These are phyloP conservation scores for Oemleria cerasiformis DNA, from an alignment of 306 rosid species.

Conservation along the genomic window DNA sequence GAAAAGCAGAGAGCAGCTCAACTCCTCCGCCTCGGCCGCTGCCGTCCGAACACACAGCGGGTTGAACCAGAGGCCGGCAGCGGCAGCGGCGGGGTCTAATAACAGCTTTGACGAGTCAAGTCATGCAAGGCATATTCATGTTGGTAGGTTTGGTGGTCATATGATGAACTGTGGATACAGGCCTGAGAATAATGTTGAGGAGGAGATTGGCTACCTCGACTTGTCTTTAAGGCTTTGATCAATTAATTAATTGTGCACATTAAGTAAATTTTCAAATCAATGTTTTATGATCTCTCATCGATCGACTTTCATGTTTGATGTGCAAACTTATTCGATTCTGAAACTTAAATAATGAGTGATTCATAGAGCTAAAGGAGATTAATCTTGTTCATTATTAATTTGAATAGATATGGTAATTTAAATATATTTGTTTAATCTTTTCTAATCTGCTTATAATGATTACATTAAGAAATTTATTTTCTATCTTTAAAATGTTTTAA, in stretches of 20 bases:
- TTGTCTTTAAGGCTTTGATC: slow-evolving; percentile 75
- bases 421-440: no score
- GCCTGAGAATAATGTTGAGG: slow-evolving; percentile 42
- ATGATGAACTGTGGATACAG: slow-evolving; percentile 23
- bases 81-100: background rate
- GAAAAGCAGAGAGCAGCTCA: slow-evolving; percentile 65
- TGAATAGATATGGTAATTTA: background rate
- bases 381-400: background rate
- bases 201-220: slow-evolving; percentile 70
- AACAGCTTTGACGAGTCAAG: background rate
- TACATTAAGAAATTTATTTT: no score
- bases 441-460: no score
- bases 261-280: background rate
- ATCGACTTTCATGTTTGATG: background rate
- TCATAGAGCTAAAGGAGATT: background rate
- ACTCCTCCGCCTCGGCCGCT: background rate
- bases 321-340: background rate
- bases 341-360: background rate
- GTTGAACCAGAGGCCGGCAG: background rate
- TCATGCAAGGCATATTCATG: slow-evolving; percentile 10
- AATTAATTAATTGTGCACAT: background rate
- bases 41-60: slow-evolving; percentile 25
- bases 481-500: no score
- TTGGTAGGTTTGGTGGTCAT: slow-evolving; percentile 15
- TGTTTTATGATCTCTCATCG: background rate